These are phyloP conservation scores for Dryas alaskensis DNA, from an alignment of 306 rosid species.

Conservation along the genomic window DNA sequence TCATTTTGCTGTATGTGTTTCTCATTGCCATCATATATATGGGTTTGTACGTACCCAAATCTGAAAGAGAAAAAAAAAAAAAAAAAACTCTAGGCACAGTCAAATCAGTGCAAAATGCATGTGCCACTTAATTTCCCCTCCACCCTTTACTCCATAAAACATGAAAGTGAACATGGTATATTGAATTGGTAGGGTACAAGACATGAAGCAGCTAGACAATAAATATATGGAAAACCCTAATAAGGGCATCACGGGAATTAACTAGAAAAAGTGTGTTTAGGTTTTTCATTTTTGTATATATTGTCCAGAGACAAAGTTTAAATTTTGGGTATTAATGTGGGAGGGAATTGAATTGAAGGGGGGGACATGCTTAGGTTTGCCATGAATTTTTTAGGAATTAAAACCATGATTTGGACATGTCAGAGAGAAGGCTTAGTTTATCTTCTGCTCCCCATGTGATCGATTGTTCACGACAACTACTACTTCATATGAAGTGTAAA, in stretches of 20 bases:
- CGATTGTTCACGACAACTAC: conserved; percentile 35
- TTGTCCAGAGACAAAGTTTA: conserved; percentile 36
- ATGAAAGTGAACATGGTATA: neutral
- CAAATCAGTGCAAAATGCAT: neutral
- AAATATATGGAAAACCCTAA: conserved; percentile 23
- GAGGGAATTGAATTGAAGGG: conserved; percentile 18
- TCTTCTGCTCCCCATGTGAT: conserved; percentile 60
- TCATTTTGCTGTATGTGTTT: conserved; percentile 6
- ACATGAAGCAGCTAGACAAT: conserved; percentile 20
- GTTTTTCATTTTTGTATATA: conserved; percentile 16
- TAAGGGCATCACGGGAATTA: conserved; percentile 27
- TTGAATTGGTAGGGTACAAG: neutral
- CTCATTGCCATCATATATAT: neutral
- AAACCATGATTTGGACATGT: conserved; percentile 76
- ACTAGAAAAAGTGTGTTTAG: conserved; percentile 13
- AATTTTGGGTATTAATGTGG: conserved; percentile 28
- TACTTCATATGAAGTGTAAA: conserved; percentile 47
- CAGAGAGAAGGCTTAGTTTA: conserved; percentile 40
- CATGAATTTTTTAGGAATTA: conserved; percentile 43
- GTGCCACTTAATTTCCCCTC: neutral
- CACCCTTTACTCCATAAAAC: neutral
- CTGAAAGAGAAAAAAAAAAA: neutral
- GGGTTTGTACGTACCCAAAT: neutral
- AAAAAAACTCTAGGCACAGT: neutral
- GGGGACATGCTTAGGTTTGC: conserved; percentile 59